Percentiles rank a stretch among this genome's conserved stretches.
phyloP scores from a whole-genome alignment of 257 asterid species.

The Salvia splendens region DNA sequence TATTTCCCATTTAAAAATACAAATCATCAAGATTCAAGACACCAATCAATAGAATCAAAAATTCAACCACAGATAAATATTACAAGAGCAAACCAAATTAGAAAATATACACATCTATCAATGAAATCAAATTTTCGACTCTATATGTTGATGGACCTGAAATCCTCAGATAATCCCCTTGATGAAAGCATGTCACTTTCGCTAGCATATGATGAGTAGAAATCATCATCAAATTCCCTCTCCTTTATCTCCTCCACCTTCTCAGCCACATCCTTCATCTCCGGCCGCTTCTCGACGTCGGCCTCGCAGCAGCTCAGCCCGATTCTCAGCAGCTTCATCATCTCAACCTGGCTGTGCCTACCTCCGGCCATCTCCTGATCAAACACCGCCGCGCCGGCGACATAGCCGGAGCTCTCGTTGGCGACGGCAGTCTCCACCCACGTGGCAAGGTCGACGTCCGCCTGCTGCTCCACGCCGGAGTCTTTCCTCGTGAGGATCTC shows the following conservation, averaged over 20 bases:
- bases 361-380: constrained; percentile 60
- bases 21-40: too few species aligned
- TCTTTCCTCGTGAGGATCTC: constrained; percentile 73
- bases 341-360: constrained; percentile 49
- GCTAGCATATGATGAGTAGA: constrained; percentile 49
- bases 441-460: constrained; percentile 49
- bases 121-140: too few species aligned
- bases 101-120: not conserved
- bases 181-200: constrained; percentile 55
- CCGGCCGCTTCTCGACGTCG: constrained; percentile 60
- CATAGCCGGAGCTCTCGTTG: constrained; percentile 15
- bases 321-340: constrained; percentile 62
- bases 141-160: constrained; percentile 35
- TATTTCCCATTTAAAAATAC: too few species aligned
- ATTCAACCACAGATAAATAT: too few species aligned
- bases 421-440: constrained; percentile 54
- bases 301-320: constrained; percentile 65
- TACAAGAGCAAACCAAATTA: constrained; percentile 11
- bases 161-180: constrained; percentile 64
- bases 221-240: constrained; percentile 55
- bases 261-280: constrained; percentile 57
- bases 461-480: constrained; percentile 47
- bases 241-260: constrained; percentile 69
- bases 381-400: constrained; percentile 36
- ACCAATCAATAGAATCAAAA: too few species aligned